A percentile compares a stretch with the other conserved stretches of the same genome.
phyloP scores from a whole-genome alignment of 169 alveolate genomes.

The Plasmodium falciparum region DNA sequence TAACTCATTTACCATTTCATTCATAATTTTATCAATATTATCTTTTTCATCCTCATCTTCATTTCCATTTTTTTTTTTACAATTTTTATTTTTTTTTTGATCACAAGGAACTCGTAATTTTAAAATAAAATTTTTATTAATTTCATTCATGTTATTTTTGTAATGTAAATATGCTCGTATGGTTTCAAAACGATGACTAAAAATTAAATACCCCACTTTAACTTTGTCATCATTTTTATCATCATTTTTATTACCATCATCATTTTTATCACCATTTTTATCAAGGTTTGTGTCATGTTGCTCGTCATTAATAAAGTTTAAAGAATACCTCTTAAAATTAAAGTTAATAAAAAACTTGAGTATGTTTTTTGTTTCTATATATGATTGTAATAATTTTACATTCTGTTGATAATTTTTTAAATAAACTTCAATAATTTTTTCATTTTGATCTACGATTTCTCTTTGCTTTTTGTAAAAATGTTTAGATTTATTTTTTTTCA shows the following conservation, averaged over 20 bases:
- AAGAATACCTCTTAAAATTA: conserved; percentile 18
- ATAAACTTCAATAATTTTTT: conserved; percentile 29
- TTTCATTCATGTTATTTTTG: conserved; percentile 24
- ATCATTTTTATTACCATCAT: no score
- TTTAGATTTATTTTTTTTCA: neutral
- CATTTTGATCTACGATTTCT: neutral
- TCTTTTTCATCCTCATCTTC: conserved; percentile 11
- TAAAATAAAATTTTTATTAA: conserved; percentile 20
- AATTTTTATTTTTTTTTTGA: no score
- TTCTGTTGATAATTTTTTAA: conserved; percentile 20
- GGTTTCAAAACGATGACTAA: conserved; percentile 43
- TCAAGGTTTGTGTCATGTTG: no score
- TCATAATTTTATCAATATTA: conserved; percentile 39
- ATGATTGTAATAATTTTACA: conserved; percentile 8
- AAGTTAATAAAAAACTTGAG: conserved; percentile 37
- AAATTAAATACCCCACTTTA: conserved; percentile 38
- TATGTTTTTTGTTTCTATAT: conserved; percentile 12
- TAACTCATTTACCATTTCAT: conserved; percentile 53
- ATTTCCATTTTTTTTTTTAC: neutral
- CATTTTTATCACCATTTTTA: no score
- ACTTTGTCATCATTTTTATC: neutral
- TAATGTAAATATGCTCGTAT: conserved; percentile 36
- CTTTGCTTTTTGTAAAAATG: neutral
- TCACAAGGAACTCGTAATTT: conserved; percentile 32
- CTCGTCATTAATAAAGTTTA: neutral